Base-by-base conservation (phyloP, 768 basidiomycete genomes). In the Boletus tylopilopsis region DNA sequence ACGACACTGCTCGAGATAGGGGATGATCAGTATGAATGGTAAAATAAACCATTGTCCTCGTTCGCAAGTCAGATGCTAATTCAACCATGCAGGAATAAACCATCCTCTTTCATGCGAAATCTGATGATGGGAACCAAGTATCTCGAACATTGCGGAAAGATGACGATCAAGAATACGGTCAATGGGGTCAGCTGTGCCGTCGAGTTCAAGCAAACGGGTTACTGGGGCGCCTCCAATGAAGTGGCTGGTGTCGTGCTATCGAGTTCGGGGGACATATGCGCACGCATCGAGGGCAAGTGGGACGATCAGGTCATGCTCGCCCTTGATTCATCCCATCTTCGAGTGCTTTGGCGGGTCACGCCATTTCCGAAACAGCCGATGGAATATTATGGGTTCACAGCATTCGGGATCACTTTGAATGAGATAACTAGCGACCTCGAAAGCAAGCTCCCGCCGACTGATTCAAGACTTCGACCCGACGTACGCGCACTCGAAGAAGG, bases 91-190 rank as follows among this genome's bases (percentile, higher is more conserved):
- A 91, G 91, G 90, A 85, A 79, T 40, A 89, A 86, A 56, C 91
- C 91, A 2, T 90, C 89, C 1, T 88, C 88, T 3, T 94, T 93
- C 68, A 83, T 93, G 74, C 74, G 91, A 52, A 93, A 93, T 68
- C 71, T 94, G 49, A 84, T 94, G 81, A 85, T 90, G 68, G 92
- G 92, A 10, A 86, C 88, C 22, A 93, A 93, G 62, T 94, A 94
- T 63, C 76, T 94, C 23, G 91, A 93, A 62, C 92, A 93, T 59
- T 78, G 76, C 34, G 91, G 91, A 23, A 79, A 85, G 63, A 80
- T 93, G 81, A 78, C 73, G 11, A 81, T 94, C 38, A 80, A 81
- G 51, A 90, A 90, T 57, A 71, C 67, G 6, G 72, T 72, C 23
- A 77, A 73, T 22, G 73, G 75, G 12, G 73, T 73, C 32, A 77